These are phyloP conservation scores for Pythium brachiatum DNA, from an alignment of 352 stramenopile species.

Conservation along the genomic window DNA sequence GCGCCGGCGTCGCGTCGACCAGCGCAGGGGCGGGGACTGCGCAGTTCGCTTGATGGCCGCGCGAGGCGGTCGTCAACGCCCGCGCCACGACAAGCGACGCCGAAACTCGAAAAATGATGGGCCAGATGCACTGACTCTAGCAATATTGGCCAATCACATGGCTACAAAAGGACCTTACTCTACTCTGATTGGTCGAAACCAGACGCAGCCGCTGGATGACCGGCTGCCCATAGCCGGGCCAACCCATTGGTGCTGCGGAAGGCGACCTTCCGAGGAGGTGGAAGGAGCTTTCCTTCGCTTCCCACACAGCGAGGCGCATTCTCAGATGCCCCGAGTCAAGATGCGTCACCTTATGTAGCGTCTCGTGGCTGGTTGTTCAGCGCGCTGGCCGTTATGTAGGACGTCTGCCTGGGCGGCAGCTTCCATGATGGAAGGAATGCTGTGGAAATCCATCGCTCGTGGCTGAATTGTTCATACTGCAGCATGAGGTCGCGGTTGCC, in stretches of 20 bases:
- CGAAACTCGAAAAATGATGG: slow-evolving; percentile 2
- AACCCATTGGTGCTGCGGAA: not conserved
- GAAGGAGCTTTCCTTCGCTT: not conserved
- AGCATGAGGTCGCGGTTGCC: too few species aligned
- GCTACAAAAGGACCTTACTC: not conserved
- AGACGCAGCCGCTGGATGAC: not conserved
- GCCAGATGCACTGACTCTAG: not conserved
- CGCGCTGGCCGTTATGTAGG: not conserved
- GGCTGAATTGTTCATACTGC: too few species aligned
- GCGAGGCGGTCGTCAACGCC: not conserved
- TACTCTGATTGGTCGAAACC: not conserved
- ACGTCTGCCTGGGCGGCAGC: too few species aligned
- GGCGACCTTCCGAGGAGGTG: not conserved
- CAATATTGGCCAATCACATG: not conserved
- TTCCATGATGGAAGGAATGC: too few species aligned
- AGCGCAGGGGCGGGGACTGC: not conserved
- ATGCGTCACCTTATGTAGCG: not conserved
- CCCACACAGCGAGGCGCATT: not conserved
- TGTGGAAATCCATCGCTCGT: too few species aligned
- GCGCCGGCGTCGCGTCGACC: not conserved
- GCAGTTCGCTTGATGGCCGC: not conserved
- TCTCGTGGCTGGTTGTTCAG: not conserved
- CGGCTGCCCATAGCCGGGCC: not conserved
- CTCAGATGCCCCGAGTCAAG: not conserved
- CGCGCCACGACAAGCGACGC: not conserved